phyloP scores from a whole-genome alignment of 306 rosid species.

The Glycyrrhiza uralensis region DNA sequence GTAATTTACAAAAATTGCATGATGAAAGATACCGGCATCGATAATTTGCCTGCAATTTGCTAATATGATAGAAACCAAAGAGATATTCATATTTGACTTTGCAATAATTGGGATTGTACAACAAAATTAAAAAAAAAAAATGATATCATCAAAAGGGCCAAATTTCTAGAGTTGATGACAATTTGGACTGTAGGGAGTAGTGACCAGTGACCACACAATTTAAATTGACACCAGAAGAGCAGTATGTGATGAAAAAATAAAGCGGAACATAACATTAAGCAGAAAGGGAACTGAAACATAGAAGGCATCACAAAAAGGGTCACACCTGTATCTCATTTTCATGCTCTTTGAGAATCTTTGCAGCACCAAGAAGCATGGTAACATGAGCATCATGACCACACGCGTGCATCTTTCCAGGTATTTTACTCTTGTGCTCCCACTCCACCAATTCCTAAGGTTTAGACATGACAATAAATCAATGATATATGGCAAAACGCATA shows the following conservation, averaged over 20 bases:
- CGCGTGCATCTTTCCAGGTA: constrained; percentile 87
- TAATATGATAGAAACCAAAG: not conserved
- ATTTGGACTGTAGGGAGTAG: not conserved
- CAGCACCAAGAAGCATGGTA: constrained; percentile 88
- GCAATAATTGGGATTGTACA: not conserved
- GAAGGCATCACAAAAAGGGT: not conserved
- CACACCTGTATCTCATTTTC: constrained; percentile 62
- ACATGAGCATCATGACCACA: constrained; percentile 98
- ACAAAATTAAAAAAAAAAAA: not conserved
- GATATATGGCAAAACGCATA: not conserved
- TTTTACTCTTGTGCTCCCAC: constrained; percentile 89
- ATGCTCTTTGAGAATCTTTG: constrained; percentile 78
- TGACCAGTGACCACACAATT: not conserved
- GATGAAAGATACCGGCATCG: not conserved
- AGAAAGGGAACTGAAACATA: not conserved
- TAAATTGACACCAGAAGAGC: not conserved
- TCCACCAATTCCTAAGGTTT: constrained; percentile 78
- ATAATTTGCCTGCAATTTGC: not conserved
- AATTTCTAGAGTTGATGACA: not conserved
- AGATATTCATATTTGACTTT: not conserved
- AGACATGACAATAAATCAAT: not conserved
- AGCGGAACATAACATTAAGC: not conserved
- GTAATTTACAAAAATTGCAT: not conserved
- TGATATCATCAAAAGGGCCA: not conserved
- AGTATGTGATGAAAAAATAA: not conserved